Evolutionary conservation across 78 protist genomes (phyloP).

Genomic region (Dictyostelium intermedium): DNA sequence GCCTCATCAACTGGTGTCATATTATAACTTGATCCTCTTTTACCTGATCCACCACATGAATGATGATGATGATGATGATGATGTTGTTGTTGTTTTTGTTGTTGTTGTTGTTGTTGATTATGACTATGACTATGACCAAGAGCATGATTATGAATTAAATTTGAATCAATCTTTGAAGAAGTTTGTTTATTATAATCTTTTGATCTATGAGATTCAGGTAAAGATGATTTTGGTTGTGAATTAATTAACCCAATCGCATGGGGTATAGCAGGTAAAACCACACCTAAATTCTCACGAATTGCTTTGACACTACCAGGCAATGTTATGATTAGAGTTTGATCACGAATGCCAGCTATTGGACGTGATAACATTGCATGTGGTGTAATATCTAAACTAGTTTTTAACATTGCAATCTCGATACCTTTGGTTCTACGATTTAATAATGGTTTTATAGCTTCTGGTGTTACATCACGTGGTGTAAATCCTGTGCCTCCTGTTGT

Average conservation of each 20-base stretch:
- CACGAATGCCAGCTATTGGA: constrained; percentile 70
- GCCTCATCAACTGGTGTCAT: constrained; percentile 64
- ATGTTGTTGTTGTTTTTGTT: neutral
- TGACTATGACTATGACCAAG: neutral
- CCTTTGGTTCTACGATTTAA: constrained; percentile 38
- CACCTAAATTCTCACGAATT: constrained; percentile 52
- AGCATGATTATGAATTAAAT: neutral
- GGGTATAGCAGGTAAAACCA: constrained; percentile 41
- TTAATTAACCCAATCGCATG: constrained; percentile 33
- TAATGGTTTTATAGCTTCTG: constrained; percentile 74
- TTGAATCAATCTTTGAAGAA: neutral
- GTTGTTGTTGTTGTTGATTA: neutral
- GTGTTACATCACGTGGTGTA: constrained; percentile 70
- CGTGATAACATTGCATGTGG: constrained; percentile 71
- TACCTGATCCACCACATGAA: constrained; percentile 11
- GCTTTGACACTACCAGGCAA: constrained; percentile 82
- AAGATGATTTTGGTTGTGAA: neutral
- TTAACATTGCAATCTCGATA: constrained; percentile 65
- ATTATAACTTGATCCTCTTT: constrained; percentile 40
- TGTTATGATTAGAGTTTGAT: constrained; percentile 36
- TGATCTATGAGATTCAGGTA: constrained; percentile 14
- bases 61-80: constrained; percentile 14
- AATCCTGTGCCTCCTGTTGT: constrained; percentile 83
- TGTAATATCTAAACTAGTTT: constrained; percentile 41
- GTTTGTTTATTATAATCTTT: neutral